Base-by-base conservation (phyloP, 2,329 filamentous ascomycete genomes). In the Davidsoniella australis region DNA sequence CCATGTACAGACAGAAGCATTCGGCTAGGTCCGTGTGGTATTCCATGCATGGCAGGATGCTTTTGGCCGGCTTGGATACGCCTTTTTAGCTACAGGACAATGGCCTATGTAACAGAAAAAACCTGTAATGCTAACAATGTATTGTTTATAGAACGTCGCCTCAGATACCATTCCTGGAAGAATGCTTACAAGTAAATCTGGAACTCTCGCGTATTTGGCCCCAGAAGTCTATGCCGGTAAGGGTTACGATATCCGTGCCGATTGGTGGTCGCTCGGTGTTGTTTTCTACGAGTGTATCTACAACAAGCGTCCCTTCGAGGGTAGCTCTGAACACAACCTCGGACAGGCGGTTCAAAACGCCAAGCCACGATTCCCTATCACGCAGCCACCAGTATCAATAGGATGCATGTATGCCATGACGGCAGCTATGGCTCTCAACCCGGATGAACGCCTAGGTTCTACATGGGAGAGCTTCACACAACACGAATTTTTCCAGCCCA, bases 221-320 rank as follows among this genome's bases (percentile, higher is more conserved):
- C 91, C 91, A 4, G 91, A 98, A 63, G 91, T 96, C 2, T 98
- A 96, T 60, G 75, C 80, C 56, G 89, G 89, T 45, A 81, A 79
- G 54, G 91, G 91, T 38, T 98, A 98, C 61, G 80, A 84, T 53
- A 78, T 80, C 43, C 85, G 91, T 57, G 88, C 91, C 40, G 91
- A 98, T 63, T 98, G 91, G 91, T 98, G 91, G 91, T 96, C 91
- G 5, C 67, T 98, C 18, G 91, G 91, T 45, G 91, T 98, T 42
- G 75, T 94, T n/a, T 96, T 96, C 64, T 98, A 95, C 64, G 91
- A 98, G 64, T 96, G 91, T 72, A 95, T 98, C 56, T 98, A 96
- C 68, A 94, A 93, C 68, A 96, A 93, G 85, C 78, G 91, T 58
- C 91, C 91, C 18, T 98, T 96, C 56, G 87, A 95, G 60, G 89